Conservation (phyloP, 2,329 filamentous ascomycete genomes). For the Balansia obtecta region DNA sequence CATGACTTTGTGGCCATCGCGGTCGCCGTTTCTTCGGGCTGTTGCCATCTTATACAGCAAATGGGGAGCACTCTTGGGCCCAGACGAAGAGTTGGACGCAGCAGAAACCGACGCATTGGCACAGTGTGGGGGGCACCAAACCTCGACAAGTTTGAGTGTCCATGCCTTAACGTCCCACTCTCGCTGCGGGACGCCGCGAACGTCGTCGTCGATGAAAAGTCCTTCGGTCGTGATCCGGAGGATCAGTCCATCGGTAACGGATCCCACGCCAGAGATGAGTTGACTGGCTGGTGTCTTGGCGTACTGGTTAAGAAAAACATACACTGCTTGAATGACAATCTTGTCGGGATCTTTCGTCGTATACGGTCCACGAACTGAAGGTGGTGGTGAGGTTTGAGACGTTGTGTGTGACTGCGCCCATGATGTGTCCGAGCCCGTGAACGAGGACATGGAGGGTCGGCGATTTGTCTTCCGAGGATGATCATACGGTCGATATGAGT, state of each 20-base stretch:
- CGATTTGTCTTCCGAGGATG: conserved; percentile 45
- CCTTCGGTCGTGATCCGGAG: conserved; percentile 88
- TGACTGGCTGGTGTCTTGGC: conserved; percentile 84
- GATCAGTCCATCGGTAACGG: conserved; percentile 84
- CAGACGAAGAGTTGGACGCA: conserved; percentile 27
- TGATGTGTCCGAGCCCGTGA: conserved; percentile 66
- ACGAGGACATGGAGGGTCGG: conserved; percentile 54
- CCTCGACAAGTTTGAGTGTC: conserved; percentile 88
- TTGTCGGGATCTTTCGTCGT: conserved; percentile 86
- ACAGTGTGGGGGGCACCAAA: conserved; percentile 62
- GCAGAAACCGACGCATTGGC: conserved; percentile 30
- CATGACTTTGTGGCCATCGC: conserved; percentile 37
- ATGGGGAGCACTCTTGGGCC: conserved; percentile 27
- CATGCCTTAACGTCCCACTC: conserved; percentile 99
- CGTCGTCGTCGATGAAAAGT: conserved; percentile 92
- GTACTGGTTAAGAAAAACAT: conserved; percentile 81
- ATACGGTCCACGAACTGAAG: conserved; percentile 67
- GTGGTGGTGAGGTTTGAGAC: conserved; percentile 69
- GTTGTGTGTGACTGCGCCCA: conserved; percentile 80
- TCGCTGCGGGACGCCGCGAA: conserved; percentile 79
- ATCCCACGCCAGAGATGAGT: conserved; percentile 69
- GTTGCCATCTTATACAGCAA: conserved; percentile 35
- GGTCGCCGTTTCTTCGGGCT: conserved; percentile 33
- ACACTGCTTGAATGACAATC: conserved; percentile 89
- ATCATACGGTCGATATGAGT: conserved; percentile 71